phyloP scores from a whole-genome alignment of 768 basidiomycete species.

The Lactifluus hygrophoroides region DNA sequence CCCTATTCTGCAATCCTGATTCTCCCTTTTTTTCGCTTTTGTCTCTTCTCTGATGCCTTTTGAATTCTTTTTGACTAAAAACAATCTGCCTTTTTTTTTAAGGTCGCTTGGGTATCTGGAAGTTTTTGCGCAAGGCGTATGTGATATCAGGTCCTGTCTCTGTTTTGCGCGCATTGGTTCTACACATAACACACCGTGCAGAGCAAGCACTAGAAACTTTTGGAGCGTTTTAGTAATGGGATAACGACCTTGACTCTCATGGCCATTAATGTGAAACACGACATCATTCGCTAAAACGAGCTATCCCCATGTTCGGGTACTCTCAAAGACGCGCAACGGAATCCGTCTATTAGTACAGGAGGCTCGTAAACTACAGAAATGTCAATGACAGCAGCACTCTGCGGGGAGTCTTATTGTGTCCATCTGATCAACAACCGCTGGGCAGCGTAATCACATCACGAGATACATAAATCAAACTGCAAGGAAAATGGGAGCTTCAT shows the following conservation, averaged over 20 bases:
- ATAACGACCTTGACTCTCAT: not conserved
- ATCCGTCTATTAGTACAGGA: not conserved
- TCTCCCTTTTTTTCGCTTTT: not conserved
- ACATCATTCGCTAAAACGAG: not conserved
- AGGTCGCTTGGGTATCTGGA: not conserved
- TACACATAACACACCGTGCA: not conserved
- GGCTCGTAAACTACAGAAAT: not conserved
- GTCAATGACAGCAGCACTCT: not conserved
- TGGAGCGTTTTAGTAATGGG: not conserved
- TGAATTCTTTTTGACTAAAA: not conserved
- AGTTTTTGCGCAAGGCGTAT: not conserved
- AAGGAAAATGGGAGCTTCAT: too few species aligned
- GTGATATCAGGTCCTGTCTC: not conserved
- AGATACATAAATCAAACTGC: too few species aligned
- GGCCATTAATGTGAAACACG: not conserved
- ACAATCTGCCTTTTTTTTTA: not conserved
- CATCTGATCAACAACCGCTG: too few species aligned
- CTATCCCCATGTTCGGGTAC: not conserved
- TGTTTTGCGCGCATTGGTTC: not conserved
- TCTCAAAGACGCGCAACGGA: not conserved
- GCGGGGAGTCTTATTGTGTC: too few species aligned
- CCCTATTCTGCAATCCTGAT: slow-evolving; percentile 38
- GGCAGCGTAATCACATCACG: too few species aligned
- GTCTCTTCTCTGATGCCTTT: not conserved
- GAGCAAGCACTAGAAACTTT: not conserved